Conservation (phyloP, 768 basidiomycete genomes). For the Pulveroboletus sp. region DNA sequence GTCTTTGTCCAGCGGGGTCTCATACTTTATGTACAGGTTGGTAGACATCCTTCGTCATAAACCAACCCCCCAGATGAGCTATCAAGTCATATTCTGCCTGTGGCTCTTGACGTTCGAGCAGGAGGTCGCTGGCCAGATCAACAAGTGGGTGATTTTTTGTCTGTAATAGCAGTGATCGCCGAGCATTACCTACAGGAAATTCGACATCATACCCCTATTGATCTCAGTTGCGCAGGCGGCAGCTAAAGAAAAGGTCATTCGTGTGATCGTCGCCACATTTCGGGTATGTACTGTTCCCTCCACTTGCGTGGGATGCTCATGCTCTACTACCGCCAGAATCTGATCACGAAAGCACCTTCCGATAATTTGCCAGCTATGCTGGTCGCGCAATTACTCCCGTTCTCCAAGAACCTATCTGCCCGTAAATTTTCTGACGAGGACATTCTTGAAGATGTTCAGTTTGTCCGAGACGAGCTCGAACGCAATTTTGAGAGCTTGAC, state of each 20-base stretch:
- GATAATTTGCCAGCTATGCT: slow-evolving; percentile 93
- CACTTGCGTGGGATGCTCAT: slow-evolving; percentile 5
- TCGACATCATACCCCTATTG: slow-evolving; percentile 82
- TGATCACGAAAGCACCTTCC: slow-evolving; percentile 81
- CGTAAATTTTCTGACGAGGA: slow-evolving; percentile 97
- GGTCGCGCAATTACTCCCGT: slow-evolving; percentile 79
- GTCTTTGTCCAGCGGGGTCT: neutral
- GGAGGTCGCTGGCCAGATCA: slow-evolving; percentile 77
- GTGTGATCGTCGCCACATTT: slow-evolving; percentile 90
- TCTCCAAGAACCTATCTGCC: slow-evolving; percentile 73
- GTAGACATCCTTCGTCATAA: slow-evolving; percentile 78
- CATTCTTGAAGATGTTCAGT: slow-evolving; percentile 85
- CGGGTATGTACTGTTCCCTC: slow-evolving; percentile 42
- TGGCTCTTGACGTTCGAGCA: slow-evolving; percentile 94
- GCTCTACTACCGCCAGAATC: slow-evolving; percentile 49
- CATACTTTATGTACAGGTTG: slow-evolving; percentile 44
- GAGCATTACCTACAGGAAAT: slow-evolving; percentile 53
- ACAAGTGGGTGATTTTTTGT: slow-evolving; percentile 53
- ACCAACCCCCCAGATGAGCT: slow-evolving; percentile 89
- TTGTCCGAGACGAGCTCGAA: slow-evolving; percentile 81
- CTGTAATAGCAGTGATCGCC: neutral
- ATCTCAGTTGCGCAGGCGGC: slow-evolving; percentile 82
- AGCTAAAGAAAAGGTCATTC: slow-evolving; percentile 95
- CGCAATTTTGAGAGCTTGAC: slow-evolving; percentile 84
- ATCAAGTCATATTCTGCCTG: slow-evolving; percentile 87